A percentile compares a stretch with the other conserved stretches of the same genome.
These are phyloP conservation scores for Alternaria solani DNA, from an alignment of 2,329 filamentous ascomycete genomes.

Conservation along the genomic window DNA sequence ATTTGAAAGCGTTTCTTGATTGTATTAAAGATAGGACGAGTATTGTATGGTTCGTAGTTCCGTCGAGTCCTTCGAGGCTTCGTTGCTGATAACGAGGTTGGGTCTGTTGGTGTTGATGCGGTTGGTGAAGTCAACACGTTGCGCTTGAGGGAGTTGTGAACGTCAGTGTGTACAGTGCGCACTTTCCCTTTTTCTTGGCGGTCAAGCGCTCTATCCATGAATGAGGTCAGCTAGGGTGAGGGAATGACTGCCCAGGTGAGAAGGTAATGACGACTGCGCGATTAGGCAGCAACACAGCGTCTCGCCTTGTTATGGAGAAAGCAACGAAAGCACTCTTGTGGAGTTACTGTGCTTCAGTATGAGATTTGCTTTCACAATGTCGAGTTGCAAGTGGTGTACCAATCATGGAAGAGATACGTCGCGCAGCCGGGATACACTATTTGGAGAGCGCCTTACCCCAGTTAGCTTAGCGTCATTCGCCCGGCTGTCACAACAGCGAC, in stretches of 20 bases:
- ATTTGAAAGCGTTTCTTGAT: conserved; percentile 29
- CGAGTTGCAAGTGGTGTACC: conserved; percentile 2
- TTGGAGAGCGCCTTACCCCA: not conserved
- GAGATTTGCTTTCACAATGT: not conserved
- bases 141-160: conserved; percentile 12
- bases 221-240: not conserved
- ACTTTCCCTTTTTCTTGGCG: conserved; percentile 9
- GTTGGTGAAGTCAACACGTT: conserved; percentile 6
- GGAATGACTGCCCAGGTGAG: not conserved
- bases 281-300: conserved; percentile 23
- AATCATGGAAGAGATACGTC: not conserved
- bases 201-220: conserved; percentile 15
- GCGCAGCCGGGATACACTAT: not conserved
- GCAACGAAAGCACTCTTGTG: not conserved
- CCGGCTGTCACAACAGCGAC: conserved; percentile 11
- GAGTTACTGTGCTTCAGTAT: conserved; percentile 4
- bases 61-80: not conserved
- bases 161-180: conserved; percentile 6
- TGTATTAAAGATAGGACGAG: not conserved
- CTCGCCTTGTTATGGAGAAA: not conserved
- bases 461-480: not conserved
- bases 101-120: conserved; percentile 14
- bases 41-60: not conserved
- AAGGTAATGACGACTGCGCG: not conserved
- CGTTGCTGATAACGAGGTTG: not conserved